Base-by-base conservation (phyloP, 441 rosid species). In the Erysimum cheiri region DNA sequence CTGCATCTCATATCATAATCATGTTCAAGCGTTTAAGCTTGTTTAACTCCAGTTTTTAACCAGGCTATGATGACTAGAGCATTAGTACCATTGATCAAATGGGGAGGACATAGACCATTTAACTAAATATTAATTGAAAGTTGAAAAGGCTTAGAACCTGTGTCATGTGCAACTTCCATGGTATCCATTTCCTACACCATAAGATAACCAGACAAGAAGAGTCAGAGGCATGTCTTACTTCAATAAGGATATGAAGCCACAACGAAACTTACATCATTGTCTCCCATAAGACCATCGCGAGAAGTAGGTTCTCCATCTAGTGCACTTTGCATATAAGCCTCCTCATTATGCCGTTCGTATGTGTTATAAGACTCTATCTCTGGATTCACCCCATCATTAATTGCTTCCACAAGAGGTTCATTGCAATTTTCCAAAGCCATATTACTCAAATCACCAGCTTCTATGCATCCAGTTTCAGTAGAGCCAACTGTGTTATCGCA, bases 181-280 rank as follows among this genome's bases (percentile, higher is more conserved):
- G 77, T 79, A 56, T 74, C 93, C 78, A 82, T 67, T 77, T 84
- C 96, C 99, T 95, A 92, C 80, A 86, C 12, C 78, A 76, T 17
- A 71, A 58, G 35, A 36, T 24, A 75, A 55, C 28, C 61, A 47
- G 13, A 74, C 37, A 19, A 19, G 22, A 19, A 19, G 19, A 46
- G 9, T 72, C 17, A 66, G 70, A 54, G 37, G 52, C 37, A 71
- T 60, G 33, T 39, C 70, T 71, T 57, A 63, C 55, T 24, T 57
- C 19, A 56, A 63, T 40, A 57, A 15, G 15, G 65, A 60, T 49
- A 36, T 44, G 58, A 71, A 44, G 48, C 60, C 44, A 65, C 28
- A 35, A 76, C 46, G 48, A 52, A 68, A 83, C 96, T 87, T 86
- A 91, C 98, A 62, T 58, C 70, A 67, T 28, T 70, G 77, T 81